A percentile compares a stretch with the other conserved stretches of the same genome.
Conservation (phyloP, 78 protist species). For the Polysphondylium violaceum region DNA sequence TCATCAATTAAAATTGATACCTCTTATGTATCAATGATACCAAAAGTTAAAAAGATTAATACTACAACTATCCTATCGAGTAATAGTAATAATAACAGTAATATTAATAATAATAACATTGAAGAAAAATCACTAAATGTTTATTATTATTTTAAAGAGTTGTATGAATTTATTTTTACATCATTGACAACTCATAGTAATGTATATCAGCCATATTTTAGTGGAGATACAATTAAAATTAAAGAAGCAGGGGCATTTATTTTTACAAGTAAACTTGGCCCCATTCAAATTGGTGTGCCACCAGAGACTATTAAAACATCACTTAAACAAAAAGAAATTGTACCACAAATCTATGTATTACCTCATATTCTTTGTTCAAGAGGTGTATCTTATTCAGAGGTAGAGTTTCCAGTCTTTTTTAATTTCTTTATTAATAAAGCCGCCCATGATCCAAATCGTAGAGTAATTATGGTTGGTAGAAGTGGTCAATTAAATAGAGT, state of each 20-base stretch:
- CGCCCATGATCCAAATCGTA: constrained; percentile 16
- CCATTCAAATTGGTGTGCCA: constrained; percentile 86
- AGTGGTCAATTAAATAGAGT: constrained; percentile 36
- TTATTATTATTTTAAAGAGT: background rate
- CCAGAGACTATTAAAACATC: constrained; percentile 88
- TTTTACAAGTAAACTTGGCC: constrained; percentile 23
- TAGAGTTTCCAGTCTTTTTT: constrained; percentile 72
- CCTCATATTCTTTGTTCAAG: constrained; percentile 45
- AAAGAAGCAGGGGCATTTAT: constrained; percentile 50
- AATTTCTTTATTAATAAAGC: constrained; percentile 68
- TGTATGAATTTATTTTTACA: background rate
- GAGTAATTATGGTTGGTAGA: constrained; percentile 52
- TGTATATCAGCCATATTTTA: constrained; percentile 1
- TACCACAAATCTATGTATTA: constrained; percentile 57
- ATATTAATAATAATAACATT: background rate
- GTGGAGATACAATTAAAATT: background rate
- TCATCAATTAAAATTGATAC: background rate
- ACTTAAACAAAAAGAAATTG: constrained; percentile 4
- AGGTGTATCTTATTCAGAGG: constrained; percentile 70
- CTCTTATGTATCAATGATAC: background rate
- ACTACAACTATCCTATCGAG: background rate
- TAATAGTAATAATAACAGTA: too few relatives aligned
- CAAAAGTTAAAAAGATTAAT: background rate
- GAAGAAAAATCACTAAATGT: background rate
- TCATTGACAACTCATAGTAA: background rate